Conservation (phyloP, 192 early-diverging fungal species). For the Backusella luteola region DNA sequence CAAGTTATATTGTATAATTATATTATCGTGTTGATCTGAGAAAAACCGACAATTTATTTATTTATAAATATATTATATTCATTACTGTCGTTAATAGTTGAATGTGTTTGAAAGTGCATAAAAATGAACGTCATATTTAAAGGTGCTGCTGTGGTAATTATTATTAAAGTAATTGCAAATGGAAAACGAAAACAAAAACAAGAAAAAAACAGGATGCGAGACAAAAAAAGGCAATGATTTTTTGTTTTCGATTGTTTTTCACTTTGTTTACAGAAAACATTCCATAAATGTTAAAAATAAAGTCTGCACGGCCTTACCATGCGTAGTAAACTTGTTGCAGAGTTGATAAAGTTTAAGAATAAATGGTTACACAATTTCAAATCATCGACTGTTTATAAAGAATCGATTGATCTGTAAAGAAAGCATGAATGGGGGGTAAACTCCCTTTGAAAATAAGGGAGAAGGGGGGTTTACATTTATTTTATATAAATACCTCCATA, state of each 20-base stretch:
- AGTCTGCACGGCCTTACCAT: conserved; percentile 16
- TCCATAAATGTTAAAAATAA: conserved; percentile 14
- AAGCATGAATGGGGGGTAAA: background rate
- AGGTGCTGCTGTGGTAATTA: background rate
- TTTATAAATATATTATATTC: background rate
- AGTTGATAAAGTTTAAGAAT: conserved; percentile 2
- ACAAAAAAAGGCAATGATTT: background rate
- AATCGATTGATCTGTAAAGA: conserved; percentile 2
- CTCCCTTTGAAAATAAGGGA: background rate
- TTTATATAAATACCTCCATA: background rate
- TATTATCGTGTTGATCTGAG: background rate
- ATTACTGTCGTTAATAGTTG: background rate
- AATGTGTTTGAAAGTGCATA: background rate
- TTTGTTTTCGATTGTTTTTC: conserved; percentile 5
- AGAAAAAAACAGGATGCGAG: background rate
- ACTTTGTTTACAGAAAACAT: conserved; percentile 7
- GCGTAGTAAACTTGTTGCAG: conserved; percentile 9
- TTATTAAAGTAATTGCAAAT: background rate
- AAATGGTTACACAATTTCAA: background rate
- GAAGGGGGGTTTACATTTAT: background rate
- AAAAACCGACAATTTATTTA: background rate
- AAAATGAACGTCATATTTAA: background rate
- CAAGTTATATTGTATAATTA: background rate
- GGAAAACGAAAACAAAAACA: background rate
- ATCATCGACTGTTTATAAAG: background rate